Evolutionary conservation across 257 asterid genomes (phyloP).

Genomic region (Nicotiana tabacum): DNA sequence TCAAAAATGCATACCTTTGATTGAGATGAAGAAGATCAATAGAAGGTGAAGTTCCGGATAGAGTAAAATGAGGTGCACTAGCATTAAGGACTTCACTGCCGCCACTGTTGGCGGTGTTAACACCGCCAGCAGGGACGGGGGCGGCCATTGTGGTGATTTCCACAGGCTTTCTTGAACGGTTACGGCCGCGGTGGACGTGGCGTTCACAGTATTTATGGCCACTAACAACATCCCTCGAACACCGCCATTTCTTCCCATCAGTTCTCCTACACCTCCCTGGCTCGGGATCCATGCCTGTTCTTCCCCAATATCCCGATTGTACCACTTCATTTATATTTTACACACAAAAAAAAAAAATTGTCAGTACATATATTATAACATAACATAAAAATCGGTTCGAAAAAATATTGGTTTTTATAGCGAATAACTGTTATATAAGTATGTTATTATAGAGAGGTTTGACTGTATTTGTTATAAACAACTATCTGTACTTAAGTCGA

Average conservation of each 20-base stretch:
- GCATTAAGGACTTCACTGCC: conserved; percentile 2
- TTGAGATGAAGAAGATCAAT: conserved; percentile 53
- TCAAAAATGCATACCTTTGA: conserved; percentile 44
- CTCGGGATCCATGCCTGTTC: conserved; percentile 86
- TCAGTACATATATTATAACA: too few relatives aligned
- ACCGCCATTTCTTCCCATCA: conserved; percentile 97
- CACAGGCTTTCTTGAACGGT: conserved; percentile 99
- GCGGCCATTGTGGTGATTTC: conserved; percentile 54
- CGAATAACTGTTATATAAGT: too few relatives aligned
- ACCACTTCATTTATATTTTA: conserved; percentile 24
- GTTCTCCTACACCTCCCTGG: conserved; percentile 95
- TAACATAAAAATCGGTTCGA: too few relatives aligned
- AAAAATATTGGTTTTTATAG: too few relatives aligned
- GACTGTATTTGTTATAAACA: too few relatives aligned
- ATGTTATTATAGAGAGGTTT: too few relatives aligned
- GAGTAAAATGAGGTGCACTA: conserved; percentile 33
- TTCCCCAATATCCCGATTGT: conserved; percentile 88
- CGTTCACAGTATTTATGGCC: conserved; percentile 94
- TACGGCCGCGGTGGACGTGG: conserved; percentile 88
- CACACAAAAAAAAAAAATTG: not conserved
- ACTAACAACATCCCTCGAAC: conserved; percentile 83
- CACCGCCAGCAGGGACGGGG: not conserved
- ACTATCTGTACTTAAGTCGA: too few relatives aligned
- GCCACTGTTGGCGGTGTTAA: not conserved
- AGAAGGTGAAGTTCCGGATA: conserved; percentile 47